phyloP scores from a whole-genome alignment of 164 flowering plant genomes.

The Annona cherimola region DNA sequence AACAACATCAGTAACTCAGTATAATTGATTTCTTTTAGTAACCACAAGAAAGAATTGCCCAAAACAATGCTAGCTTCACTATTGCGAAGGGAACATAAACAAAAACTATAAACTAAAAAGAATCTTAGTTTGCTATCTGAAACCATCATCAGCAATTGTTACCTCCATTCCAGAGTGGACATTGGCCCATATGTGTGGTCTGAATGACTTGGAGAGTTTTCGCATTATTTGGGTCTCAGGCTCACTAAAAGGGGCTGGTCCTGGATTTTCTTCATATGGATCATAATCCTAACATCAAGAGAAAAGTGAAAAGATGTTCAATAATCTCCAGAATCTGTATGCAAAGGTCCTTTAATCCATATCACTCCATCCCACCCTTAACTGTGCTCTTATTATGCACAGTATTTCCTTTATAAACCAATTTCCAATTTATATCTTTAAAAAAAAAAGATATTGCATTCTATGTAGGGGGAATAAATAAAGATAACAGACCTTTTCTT shows the following conservation, averaged over 20 bases:
- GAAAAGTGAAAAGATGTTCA: neutral
- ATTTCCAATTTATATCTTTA: neutral
- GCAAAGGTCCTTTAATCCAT: neutral
- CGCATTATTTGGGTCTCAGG: conserved; percentile 96
- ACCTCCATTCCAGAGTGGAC: conserved; percentile 99
- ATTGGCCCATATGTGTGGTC: conserved; percentile 92
- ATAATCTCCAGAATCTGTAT: neutral
- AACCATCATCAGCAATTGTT: conserved; percentile 4
- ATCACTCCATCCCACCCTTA: neutral
- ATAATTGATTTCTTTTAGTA: no score
- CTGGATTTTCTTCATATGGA: conserved; percentile 97
- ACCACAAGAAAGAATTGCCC: no score
- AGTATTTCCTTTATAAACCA: neutral
- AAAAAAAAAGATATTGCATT: neutral
- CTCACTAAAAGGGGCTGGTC: conserved; percentile 90
- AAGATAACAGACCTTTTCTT: conserved; percentile 65
- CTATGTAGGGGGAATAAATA: neutral
- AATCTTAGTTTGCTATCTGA: neutral
- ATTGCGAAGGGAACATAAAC: no score
- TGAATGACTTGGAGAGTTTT: conserved; percentile 68
- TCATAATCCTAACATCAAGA: conserved; percentile 70
- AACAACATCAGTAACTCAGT: no score
- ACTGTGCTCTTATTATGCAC: neutral
- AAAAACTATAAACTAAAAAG: no score
- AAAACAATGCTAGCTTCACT: no score